phyloP scores from a whole-genome alignment of 345 rosid genomes.

The Bruguiera sexangula region DNA sequence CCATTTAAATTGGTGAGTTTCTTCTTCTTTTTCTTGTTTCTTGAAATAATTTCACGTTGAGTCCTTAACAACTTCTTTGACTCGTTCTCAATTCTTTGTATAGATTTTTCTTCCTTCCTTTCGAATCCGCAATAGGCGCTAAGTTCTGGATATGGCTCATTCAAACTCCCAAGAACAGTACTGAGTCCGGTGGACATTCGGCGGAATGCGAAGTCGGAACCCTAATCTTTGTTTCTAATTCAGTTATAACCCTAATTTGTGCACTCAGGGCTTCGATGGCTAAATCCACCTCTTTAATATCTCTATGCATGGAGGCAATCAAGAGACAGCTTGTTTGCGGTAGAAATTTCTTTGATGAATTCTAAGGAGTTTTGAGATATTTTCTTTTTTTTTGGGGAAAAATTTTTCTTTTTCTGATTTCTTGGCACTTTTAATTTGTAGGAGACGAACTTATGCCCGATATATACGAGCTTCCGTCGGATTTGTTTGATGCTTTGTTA shows the following conservation, averaged over 20 bases:
- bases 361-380: not conserved
- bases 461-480: conserved; percentile 59
- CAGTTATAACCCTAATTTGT: no score
- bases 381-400: not conserved
- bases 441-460: conserved; percentile 41
- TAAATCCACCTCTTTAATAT: conserved; percentile 50
- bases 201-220: not conserved
- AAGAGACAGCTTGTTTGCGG: conserved; percentile 52
- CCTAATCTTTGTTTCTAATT: not conserved
- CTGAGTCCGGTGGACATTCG: not conserved
- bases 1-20: no score
- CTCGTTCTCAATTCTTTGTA: no score
- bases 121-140: no score
- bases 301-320: conserved; percentile 43
- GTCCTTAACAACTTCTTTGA: no score
- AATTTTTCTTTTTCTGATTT: not conserved
- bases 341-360: conserved; percentile 9
- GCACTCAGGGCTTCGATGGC: conserved; percentile 25
- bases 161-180: not conserved
- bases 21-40: no score
- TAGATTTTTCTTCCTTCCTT: no score
- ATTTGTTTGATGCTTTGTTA: conserved; percentile 48
- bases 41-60: no score
- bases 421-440: conserved; percentile 13
- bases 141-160: no score